Evolutionary conservation across 345 rosid genomes (phyloP).

Genomic region (Acer saccharum): DNA sequence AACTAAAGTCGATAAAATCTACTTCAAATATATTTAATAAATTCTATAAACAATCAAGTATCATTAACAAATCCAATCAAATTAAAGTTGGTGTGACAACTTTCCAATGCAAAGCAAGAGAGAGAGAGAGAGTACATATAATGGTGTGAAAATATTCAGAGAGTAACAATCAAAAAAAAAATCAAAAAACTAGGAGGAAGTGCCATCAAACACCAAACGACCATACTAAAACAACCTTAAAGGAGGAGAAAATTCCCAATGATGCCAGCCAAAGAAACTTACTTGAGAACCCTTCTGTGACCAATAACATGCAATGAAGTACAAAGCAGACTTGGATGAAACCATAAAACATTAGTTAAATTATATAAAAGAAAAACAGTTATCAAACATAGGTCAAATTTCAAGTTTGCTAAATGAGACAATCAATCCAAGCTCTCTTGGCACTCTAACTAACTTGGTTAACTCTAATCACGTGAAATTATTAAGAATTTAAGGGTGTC

Average conservation of each 20-base stretch:
- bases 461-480: background rate
- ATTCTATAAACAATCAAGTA: no score
- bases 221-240: background rate
- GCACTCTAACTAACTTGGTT: background rate
- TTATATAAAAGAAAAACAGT: background rate
- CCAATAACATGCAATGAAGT: conserved; percentile 78
- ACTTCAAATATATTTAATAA: no score
- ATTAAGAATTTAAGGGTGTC: background rate
- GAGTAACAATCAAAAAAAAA: no score
- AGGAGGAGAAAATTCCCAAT: conserved; percentile 8
- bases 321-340: conserved; percentile 72
- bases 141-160: background rate
- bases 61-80: no score
- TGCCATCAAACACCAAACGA: background rate
- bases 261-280: conserved; percentile 36
- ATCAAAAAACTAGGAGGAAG: background rate
- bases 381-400: background rate
- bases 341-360: conserved; percentile 22
- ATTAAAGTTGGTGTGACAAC: no score
- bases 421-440: background rate
- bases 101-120: background rate
- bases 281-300: conserved; percentile 84
- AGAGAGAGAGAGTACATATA: background rate
- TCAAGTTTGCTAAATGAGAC: conserved; percentile 6
- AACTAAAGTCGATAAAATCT: no score